Evolutionary conservation across 2,329 filamentous ascomycete genomes (phyloP).

Genomic region (Fusarium euwallaceae): DNA sequence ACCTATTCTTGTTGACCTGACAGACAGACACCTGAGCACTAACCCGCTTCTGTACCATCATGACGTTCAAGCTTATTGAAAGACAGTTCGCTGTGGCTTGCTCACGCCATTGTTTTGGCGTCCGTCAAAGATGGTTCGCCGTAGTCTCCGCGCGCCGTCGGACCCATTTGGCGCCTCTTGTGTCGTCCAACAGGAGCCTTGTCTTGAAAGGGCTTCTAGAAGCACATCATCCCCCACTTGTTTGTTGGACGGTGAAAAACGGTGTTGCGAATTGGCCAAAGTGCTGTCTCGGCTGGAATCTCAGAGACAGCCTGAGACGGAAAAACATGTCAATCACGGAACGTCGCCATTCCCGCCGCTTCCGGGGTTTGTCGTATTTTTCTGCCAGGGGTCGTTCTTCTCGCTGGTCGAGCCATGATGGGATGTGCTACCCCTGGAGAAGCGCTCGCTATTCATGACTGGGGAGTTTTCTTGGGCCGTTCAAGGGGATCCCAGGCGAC

Average conservation of each 20-base stretch:
- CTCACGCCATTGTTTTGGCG: constrained; percentile 14
- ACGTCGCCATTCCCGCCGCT: constrained; percentile 9
- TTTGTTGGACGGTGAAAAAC: background rate
- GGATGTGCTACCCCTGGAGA: constrained; percentile 12
- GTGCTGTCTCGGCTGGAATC: background rate
- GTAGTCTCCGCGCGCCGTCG: background rate
- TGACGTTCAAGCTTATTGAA: background rate
- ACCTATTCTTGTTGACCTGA: background rate
- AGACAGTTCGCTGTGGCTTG: constrained; percentile 26
- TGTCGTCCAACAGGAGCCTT: constrained; percentile 8
- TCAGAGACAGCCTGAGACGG: background rate
- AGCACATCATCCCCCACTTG: background rate
- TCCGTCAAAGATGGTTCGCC: constrained; percentile 3
- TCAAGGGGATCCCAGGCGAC: background rate
- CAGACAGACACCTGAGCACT: background rate
- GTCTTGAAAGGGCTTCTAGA: constrained; percentile 3
- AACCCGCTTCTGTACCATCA: background rate
- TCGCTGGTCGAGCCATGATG: constrained; percentile 8
- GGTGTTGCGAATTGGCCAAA: background rate
- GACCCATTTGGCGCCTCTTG: constrained; percentile 8
- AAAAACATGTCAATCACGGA: constrained; percentile 11
- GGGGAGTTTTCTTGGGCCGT: constrained; percentile 4
- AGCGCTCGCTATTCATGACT: constrained; percentile 22
- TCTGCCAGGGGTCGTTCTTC: background rate
- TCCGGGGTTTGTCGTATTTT: constrained; percentile 14